phyloP scores from a whole-genome alignment of 1,284 basidiomycete genomes.

The Ustilago tritici region DNA sequence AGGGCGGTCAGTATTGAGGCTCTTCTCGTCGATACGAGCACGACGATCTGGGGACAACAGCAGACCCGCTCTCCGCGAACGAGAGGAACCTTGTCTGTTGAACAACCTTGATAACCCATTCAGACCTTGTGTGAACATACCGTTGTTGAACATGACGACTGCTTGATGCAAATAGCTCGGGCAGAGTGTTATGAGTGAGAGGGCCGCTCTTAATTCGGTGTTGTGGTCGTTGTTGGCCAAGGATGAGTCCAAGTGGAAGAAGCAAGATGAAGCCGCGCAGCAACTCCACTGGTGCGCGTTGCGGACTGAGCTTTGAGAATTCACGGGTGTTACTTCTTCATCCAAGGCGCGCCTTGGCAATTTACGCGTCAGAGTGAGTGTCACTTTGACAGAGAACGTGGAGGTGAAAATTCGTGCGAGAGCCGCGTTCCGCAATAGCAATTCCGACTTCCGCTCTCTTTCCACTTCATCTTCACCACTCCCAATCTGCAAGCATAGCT shows the following conservation, averaged over 20 bases:
- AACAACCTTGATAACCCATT: background rate
- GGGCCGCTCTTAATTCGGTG: too few relatives aligned
- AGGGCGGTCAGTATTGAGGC: too few relatives aligned
- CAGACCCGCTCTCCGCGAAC: too few relatives aligned
- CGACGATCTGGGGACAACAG: background rate
- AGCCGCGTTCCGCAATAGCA: background rate
- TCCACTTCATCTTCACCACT: background rate
- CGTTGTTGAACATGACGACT: conserved; percentile 45
- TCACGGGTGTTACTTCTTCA: conserved; percentile 31
- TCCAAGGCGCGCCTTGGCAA: conserved; percentile 7
- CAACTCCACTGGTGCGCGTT: background rate
- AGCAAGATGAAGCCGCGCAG: too few relatives aligned
- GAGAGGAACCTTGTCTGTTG: background rate
- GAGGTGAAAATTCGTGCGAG: conserved; percentile 27
- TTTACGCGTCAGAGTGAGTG: conserved; percentile 42
- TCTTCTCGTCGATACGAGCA: too few relatives aligned
- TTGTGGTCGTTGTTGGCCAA: background rate
- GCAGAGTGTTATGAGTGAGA: too few relatives aligned
- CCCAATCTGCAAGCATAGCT: background rate
- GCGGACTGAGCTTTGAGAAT: conserved; percentile 33
- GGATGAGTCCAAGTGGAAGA: too few relatives aligned
- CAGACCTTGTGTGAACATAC: conserved; percentile 12
- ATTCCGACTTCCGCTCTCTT: background rate
- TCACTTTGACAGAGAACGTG: conserved; percentile 18
- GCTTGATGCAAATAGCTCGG: too few relatives aligned